A percentile compares a stretch with the other conserved stretches of the same genome.
These are phyloP conservation scores for Paraconiothyrium sp. DNA, from an alignment of 2,329 filamentous ascomycete genomes.

Conservation along the genomic window DNA sequence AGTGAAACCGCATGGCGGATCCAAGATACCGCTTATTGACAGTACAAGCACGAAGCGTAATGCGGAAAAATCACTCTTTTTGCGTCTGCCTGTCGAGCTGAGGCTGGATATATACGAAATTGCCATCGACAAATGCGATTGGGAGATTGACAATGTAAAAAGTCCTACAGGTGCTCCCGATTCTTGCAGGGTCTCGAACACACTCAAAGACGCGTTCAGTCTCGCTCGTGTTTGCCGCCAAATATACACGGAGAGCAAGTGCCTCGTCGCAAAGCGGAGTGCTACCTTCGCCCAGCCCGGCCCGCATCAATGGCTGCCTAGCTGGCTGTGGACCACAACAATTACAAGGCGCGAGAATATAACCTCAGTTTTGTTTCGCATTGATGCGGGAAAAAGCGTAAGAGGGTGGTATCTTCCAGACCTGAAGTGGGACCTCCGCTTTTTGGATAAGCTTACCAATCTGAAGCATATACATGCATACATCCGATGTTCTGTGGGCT, in stretches of 20 bases:
- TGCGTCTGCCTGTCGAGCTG: conserved; percentile 18
- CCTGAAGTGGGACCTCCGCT: background rate
- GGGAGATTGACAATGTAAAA: background rate
- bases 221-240: background rate
- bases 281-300: background rate
- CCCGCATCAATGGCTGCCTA: background rate
- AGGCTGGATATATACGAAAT: conserved; percentile 17
- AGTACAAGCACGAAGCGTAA: background rate
- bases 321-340: background rate
- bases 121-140: background rate
- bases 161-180: background rate
- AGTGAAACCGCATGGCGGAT: background rate
- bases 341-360: background rate
- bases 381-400: background rate
- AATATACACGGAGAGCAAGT: background rate
- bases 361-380: background rate
- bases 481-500: background rate
- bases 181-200: background rate
- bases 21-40: background rate
- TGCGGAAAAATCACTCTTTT: conserved; percentile 11
- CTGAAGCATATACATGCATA: background rate
- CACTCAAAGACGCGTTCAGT: background rate
- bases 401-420: too few relatives aligned
- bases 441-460: background rate
- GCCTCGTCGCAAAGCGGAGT: background rate